These are phyloP conservation scores for Dactylellina drechsleri DNA, from an alignment of 2,329 filamentous ascomycete genomes.

Conservation along the genomic window DNA sequence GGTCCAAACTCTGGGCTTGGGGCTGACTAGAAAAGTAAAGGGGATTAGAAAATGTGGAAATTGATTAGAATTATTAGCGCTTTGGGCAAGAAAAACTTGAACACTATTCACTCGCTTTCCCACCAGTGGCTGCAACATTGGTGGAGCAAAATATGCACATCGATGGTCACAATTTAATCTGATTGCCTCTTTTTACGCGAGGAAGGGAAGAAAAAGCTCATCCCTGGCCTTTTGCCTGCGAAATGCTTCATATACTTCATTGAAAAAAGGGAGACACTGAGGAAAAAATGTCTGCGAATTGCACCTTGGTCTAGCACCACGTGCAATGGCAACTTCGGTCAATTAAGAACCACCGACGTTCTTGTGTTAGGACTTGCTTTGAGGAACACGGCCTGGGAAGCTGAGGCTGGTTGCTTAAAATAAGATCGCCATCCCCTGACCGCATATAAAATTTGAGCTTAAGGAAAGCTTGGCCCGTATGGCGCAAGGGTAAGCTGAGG, in stretches of 20 bases:
- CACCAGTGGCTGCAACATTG: constrained; percentile 36
- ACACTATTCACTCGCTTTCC: constrained; percentile 6
- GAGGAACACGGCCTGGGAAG: constrained; percentile 7
- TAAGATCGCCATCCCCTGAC: constrained; percentile 49
- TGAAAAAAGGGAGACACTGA: constrained; percentile 1
- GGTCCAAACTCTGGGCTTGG: neutral
- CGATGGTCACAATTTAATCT: constrained; percentile 30
- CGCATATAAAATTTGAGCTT: constrained; percentile 50
- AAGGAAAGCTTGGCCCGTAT: constrained; percentile 30
- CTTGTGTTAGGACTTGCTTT: neutral
- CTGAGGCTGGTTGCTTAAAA: constrained; percentile 48
- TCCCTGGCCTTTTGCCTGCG: constrained; percentile 18
- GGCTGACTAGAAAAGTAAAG: neutral
- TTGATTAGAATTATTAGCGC: constrained; percentile 23
- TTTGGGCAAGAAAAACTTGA: constrained; percentile 7
- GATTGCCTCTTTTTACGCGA: constrained; percentile 12
- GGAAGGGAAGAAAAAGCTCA: neutral
- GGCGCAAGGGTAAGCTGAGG: constrained; percentile 25
- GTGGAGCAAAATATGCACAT: constrained; percentile 33
- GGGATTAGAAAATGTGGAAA: constrained; percentile 19
- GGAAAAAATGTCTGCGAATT: constrained; percentile 17
- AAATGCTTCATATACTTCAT: constrained; percentile 1
- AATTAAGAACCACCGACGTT: neutral
- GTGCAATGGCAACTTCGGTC: constrained; percentile 6
- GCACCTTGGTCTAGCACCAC: constrained; percentile 8